These are phyloP conservation scores for Yamagishiella unicocca DNA, from an alignment of 139 green algal species.

Conservation along the genomic window DNA sequence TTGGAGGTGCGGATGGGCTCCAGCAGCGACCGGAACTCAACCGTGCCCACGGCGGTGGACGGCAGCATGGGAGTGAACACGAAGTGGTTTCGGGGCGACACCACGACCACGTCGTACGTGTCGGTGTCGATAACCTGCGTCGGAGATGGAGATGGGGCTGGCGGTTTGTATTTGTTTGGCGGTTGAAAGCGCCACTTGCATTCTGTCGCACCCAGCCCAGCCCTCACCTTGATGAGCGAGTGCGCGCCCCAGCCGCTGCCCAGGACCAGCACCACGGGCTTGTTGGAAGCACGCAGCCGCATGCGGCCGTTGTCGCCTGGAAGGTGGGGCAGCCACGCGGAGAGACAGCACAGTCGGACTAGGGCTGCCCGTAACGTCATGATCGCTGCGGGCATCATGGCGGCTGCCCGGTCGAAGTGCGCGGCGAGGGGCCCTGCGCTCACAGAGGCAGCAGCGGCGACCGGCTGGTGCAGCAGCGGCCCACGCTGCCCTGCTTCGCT, in stretches of 20 bases:
- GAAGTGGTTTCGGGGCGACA: constrained; percentile 81
- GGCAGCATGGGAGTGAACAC: constrained; percentile 89
- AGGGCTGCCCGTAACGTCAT: no score
- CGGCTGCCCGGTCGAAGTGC: no score
- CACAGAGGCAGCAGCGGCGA: no score
- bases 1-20: constrained; percentile 80
- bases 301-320: constrained; percentile 15
- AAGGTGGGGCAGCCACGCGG: no score
- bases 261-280: constrained; percentile 67
- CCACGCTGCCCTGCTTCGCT: no score
- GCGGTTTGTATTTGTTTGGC: no score
- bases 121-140: constrained; percentile 80
- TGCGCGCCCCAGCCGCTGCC: constrained; percentile 72
- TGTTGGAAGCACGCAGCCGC: constrained; percentile 29
- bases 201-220: neutral
- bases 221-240: constrained; percentile 62
- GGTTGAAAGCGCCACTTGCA: neutral
- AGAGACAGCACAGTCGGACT: no score
- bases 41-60: constrained; percentile 75
- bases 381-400: no score
- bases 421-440: no score
- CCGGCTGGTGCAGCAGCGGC: no score
- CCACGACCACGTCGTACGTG: constrained; percentile 74
- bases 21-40: constrained; percentile 68
- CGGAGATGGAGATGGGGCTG: neutral